These are phyloP conservation scores for Pleurotus citrinopileatus DNA, from an alignment of 768 basidiomycete genomes.

Conservation along the genomic window DNA sequence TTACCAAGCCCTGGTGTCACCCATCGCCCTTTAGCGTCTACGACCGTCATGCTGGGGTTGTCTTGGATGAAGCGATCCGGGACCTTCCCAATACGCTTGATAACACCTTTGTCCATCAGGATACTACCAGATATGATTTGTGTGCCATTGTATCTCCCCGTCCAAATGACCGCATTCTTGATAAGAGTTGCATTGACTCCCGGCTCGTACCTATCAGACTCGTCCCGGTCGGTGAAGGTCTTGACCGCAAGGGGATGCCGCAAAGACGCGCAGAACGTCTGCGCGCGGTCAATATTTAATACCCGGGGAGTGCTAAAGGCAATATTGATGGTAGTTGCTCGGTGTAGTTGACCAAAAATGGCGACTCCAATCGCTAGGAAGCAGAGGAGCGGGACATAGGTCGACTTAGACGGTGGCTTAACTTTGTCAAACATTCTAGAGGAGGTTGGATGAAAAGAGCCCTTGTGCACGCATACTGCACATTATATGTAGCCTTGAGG, in stretches of 20 bases:
- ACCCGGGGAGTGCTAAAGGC: neutral
- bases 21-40: slow-evolving; percentile 67
- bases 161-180: slow-evolving; percentile 70
- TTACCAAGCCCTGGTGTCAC: slow-evolving; percentile 57
- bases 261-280: neutral
- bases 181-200: slow-evolving; percentile 66
- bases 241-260: neutral
- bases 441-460: neutral
- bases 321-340: neutral
- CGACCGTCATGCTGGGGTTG: slow-evolving; percentile 20
- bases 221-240: slow-evolving; percentile 2
- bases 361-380: neutral
- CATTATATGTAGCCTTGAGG: slow-evolving; percentile 6
- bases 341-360: neutral
- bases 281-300: neutral
- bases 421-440: neutral
- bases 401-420: neutral
- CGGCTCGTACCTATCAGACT: slow-evolving; percentile 59
- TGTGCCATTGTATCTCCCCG: slow-evolving; percentile 48
- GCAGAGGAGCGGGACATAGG: neutral
- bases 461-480: neutral
- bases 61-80: slow-evolving; percentile 21
- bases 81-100: slow-evolving; percentile 49
- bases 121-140: slow-evolving; percentile 59
- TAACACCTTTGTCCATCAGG: slow-evolving; percentile 55